Base-by-base conservation (phyloP, 2,329 filamentous ascomycete species). In the Macrophomina phaseolina region DNA sequence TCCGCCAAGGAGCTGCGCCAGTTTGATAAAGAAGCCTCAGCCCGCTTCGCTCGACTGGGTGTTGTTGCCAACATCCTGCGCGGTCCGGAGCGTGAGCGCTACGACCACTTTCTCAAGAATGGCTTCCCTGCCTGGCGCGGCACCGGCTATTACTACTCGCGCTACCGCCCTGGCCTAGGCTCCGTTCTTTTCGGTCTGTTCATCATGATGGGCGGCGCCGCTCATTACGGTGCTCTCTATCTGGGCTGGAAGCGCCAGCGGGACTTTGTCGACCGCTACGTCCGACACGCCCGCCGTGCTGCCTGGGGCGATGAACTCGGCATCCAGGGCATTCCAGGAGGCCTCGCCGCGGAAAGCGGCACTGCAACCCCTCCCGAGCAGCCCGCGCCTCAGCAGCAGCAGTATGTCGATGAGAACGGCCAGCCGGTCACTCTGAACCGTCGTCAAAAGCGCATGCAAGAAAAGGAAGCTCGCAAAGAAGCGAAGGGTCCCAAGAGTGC, bases 51-150 rank as follows among this genome's bases (percentile, higher is more conserved):
- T 68, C 89, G 94, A 48, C 86, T 99, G 48, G 90, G 90, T 69
- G 87, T 97, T 74, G 91, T 98, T 64, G 89, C 90, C 72, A 91
- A 93, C 75, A 91, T 99, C 75, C 89, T 99, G 63, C 89, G 91
- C 72, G 93, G 94, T 1, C 83, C 91, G 3, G 87, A 87, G 65
- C 88, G 95, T 70, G 91, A 92, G 72, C 91, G 95, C 70, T 99
- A 99, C 80, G 94, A 99, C 78, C 91, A 97, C 79, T 99, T 98
- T 83, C 81, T 98, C 68, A 82, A 84, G 78, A 93, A 98, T 80
- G 95, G 95, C 69, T 99, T 99, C 83, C 95, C 95, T 38, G 88
- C 88, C 66, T 99, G 95, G 95, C 94, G 94, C 82, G 95, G 95
- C 67, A 97, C 94, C 52, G 94, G 95, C 69, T 99, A 99, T 86